These are phyloP conservation scores for Nidularia pulvinata DNA, from an alignment of 768 basidiomycete species.

Conservation along the genomic window DNA sequence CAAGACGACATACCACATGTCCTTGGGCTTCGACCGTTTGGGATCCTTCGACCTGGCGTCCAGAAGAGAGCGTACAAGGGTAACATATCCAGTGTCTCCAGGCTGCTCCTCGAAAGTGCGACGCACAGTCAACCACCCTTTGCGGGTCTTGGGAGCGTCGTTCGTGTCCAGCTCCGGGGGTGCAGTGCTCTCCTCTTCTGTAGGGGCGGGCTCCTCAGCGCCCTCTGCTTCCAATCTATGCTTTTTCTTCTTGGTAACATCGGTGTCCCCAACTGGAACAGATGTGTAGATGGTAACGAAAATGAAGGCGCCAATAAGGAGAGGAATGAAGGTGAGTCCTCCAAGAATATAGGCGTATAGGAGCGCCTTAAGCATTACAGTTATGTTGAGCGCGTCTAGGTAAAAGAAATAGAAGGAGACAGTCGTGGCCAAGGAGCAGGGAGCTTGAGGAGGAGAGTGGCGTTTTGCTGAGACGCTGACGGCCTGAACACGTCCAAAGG, in stretches of 20 bases:
- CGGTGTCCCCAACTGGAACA: conserved; percentile 67
- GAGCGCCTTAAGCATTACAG: conserved; percentile 69
- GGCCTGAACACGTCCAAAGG: too few relatives aligned
- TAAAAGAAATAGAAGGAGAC: neutral
- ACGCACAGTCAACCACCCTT: conserved; percentile 84
- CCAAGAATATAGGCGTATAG: conserved; percentile 88
- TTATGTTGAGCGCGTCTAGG: too few relatives aligned
- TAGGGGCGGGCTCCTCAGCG: conserved; percentile 22
- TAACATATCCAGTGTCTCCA: conserved; percentile 72
- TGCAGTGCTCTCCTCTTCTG: conserved; percentile 21
- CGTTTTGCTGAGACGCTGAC: too few relatives aligned
- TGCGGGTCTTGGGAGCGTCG: conserved; percentile 66
- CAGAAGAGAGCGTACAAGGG: conserved; percentile 76
- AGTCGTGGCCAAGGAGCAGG: too few relatives aligned
- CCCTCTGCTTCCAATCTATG: conserved; percentile 18
- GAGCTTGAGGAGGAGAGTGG: too few relatives aligned
- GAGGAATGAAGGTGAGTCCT: conserved; percentile 87
- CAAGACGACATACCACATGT: conserved; percentile 91
- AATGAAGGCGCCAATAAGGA: conserved; percentile 58
- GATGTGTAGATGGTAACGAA: conserved; percentile 81
- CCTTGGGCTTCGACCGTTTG: conserved; percentile 81
- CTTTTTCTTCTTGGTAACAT: conserved; percentile 38
- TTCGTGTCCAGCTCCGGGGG: conserved; percentile 29
- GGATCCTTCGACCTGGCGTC: conserved; percentile 86
- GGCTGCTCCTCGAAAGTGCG: conserved; percentile 71